These are phyloP conservation scores for Nymphaea colorata DNA, from an alignment of 164 flowering plant species.

Conservation along the genomic window DNA sequence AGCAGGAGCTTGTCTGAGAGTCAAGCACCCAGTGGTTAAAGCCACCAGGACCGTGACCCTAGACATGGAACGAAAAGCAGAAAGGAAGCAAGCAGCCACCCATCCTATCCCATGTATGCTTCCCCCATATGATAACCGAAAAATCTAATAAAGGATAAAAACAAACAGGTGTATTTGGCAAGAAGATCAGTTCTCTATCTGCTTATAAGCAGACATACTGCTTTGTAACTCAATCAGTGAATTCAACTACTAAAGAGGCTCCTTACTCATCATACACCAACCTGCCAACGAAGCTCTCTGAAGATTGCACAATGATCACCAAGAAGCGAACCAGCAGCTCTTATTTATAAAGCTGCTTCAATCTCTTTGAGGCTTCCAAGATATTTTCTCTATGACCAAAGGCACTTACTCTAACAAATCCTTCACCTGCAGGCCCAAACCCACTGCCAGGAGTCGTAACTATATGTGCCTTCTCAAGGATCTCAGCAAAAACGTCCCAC, in stretches of 20 bases:
- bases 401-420: conserved; percentile 83
- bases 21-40: no score
- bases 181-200: no score
- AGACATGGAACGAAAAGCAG: no score
- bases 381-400: conserved; percentile 75
- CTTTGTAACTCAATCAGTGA: no score
- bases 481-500: conserved; percentile 94
- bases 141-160: no score
- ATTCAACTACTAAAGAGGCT: not conserved
- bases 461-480: conserved; percentile 86
- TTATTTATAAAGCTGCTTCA: conserved; percentile 57
- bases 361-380: conserved; percentile 70
- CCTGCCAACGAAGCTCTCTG: not conserved
- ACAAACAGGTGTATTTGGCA: no score
- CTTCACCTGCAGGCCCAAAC: conserved; percentile 95
- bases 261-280: not conserved
- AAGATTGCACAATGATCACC: not conserved
- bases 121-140: no score
- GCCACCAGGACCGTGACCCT: no score
- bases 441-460: conserved; percentile 97
- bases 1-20: no score
- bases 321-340: not conserved
- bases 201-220: no score
- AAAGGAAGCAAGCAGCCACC: no score
- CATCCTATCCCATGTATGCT: no score